Base-by-base conservation (phyloP, 768 basidiomycete genomes). In the Termitomyces sp. region DNA sequence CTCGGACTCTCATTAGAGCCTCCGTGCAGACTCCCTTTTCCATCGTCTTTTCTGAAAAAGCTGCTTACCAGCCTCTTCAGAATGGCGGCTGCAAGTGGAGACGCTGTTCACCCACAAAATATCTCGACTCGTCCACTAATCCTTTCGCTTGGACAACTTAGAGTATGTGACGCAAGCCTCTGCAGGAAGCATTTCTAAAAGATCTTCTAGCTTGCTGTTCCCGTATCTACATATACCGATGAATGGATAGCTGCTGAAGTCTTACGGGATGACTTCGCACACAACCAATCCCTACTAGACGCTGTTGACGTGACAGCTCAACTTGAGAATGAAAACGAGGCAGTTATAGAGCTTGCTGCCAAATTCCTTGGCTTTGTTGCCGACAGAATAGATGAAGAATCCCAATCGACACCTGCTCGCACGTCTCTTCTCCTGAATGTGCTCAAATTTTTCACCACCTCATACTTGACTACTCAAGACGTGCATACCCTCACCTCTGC, bases 221-320 rank as follows among this genome's bases (percentile, higher is more conserved):
- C 91, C 46, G 89, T 97, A 57, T 86, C 92, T 46, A 85, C 90
- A n/a, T 74, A 76, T 40, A 61, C 77, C 62, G 85, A 94, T 71
- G 84, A 92, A 71, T 97, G 95, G 94, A 91, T 94, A 67, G 82
- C 85, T 53, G 94, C 94, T 51, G 94, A 96, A 74, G 85, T 94
- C 66, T 83, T 96, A 56, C 79, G 89, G 66, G 94, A 97, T 66
- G 91, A 94, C 58, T 98, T 96, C 69, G 72, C 78, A 55, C 83
- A 91, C 70, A 70, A 79, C 54, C 82, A 84, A 67, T 76, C 76
- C 33, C 79, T 77, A 69, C 61, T 79, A 70, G 81, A 87, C 69
- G 75, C 78, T 62, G 72, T 80, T 66, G 83, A 83, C 67, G 76
- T 74, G 54, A 74, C 78, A 53, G 70, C 70, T 28, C 75, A 84